Evolutionary conservation across 148 eudicot species (phyloP), one percentile per base, ranked within the genome.

Genomic region (Cornus kousa): DNA sequence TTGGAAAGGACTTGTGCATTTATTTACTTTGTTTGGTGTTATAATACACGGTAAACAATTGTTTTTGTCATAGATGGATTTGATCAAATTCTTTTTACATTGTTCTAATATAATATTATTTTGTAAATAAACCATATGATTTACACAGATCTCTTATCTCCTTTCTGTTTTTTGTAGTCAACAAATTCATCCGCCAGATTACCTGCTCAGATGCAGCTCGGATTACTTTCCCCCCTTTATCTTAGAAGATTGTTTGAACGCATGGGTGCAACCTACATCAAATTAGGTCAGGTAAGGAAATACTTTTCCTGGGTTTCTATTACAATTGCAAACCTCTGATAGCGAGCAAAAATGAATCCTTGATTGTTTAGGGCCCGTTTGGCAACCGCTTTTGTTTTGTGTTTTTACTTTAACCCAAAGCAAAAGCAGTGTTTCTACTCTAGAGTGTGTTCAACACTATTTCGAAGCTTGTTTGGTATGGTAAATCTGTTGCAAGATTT

Each of bases 241-340:
- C 82, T 96, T 78, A 89, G 99, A 85, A 92, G 86, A 80, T 82
- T 96, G 87, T 96, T 96, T 85, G 99, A 96, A 87, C 97, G 98
- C 77, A 80, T 96, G 92, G 99, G 99, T 59, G 99, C 99, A 70
- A 96, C 99, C 65, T 96, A 93, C 83, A 89, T 96, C 75, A 96
- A 96, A 84, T 83, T 96, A 88, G 99, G 99, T 74, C 99, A 96
- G 93, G 99, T 96, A 83, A 86, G 74, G 19, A 48, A 32, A 33
- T 50, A 35, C 71, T 71, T 77, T 72, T 68, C 40, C 62, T 23
- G 23, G 79, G 67, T 28, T 32, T 68, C 64, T 9, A 3, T 40
- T 59, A 70, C 57, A 19, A 24, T 50, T 68, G 2, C 35, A 62
- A 57, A 46, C 11, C 67, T 43, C 9, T 71, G 55, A 50, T 77